phyloP scores from a whole-genome alignment of 2,329 filamentous ascomycete species.

The Fusarium clavum region DNA sequence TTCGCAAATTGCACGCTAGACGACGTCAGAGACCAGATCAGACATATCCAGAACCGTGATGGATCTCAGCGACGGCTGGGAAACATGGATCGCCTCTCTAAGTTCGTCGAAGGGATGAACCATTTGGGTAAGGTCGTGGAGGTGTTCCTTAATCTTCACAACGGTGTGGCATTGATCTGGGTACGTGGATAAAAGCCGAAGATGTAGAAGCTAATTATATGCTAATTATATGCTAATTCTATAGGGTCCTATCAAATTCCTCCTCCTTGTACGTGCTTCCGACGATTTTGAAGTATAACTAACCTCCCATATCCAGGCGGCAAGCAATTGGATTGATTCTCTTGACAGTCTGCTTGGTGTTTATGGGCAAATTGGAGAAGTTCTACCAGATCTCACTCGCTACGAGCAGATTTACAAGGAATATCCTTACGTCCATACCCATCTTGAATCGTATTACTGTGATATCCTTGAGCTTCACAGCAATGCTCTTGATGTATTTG shows the following conservation, averaged over 20 bases:
- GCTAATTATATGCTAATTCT: too few relatives aligned
- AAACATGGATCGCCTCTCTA: neutral
- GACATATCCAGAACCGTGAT: neutral
- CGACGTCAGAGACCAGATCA: neutral
- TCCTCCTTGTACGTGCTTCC: neutral
- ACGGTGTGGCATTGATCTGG: neutral
- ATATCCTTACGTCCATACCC: neutral
- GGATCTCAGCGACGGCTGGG: neutral
- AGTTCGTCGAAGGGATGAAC: neutral
- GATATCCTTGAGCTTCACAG: neutral
- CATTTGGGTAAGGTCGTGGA: neutral
- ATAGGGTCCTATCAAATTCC: neutral
- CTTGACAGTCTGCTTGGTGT: neutral
- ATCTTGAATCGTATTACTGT: neutral
- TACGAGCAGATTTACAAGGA: neutral
- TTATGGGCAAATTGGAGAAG: neutral
- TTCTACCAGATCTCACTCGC: neutral
- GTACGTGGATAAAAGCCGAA: neutral
- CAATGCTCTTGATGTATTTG: neutral
- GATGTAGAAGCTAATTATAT: neutral
- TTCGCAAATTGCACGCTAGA: neutral
- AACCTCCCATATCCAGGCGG: neutral
- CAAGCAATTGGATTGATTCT: neutral
- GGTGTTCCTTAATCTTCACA: neutral
- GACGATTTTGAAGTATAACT: rapidly evolving